phyloP scores from a whole-genome alignment of 2,329 filamentous ascomycete species.

The Colletotrichum sp. region DNA sequence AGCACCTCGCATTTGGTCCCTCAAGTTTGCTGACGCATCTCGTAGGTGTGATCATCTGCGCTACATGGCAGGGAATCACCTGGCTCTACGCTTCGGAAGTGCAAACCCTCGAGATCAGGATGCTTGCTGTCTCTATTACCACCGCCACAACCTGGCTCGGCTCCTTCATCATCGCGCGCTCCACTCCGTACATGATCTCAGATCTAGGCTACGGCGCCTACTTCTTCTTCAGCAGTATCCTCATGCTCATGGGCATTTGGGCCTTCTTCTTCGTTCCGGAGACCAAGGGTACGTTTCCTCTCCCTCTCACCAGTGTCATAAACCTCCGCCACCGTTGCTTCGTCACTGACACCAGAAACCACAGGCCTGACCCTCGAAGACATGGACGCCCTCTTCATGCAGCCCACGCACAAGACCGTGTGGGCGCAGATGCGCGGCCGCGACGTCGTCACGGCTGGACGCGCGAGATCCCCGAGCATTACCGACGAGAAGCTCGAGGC shows the following conservation, averaged over 20 bases:
- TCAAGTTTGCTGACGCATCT: neutral
- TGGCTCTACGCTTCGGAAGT: slow-evolving; percentile 54
- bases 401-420: slow-evolving; percentile 35
- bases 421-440: slow-evolving; percentile 28
- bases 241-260: slow-evolving; percentile 50
- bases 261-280: slow-evolving; percentile 56
- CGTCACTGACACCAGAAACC: neutral
- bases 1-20: rapidly evolving
- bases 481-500: slow-evolving; percentile 19
- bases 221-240: slow-evolving; percentile 56
- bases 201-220: slow-evolving; percentile 54
- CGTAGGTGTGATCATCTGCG: slow-evolving; percentile 34
- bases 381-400: slow-evolving; percentile 43
- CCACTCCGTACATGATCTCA: slow-evolving; percentile 46
- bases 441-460: neutral
- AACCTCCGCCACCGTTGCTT: neutral
- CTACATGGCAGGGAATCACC: slow-evolving; percentile 47
- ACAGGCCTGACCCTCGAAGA: slow-evolving; percentile 49
- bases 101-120: slow-evolving; percentile 43
- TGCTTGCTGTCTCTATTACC: slow-evolving; percentile 38
- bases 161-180: slow-evolving; percentile 43
- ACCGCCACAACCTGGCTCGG: slow-evolving; percentile 43
- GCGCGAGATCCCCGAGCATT: slow-evolving; percentile 11
- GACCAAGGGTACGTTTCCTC: slow-evolving; percentile 46
- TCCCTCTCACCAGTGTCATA: no score